Percentiles rank a stretch among this genome's conserved stretches.
Evolutionary conservation across 768 basidiomycete genomes (phyloP).

Genomic region (Sporobolomyces roseus): DNA sequence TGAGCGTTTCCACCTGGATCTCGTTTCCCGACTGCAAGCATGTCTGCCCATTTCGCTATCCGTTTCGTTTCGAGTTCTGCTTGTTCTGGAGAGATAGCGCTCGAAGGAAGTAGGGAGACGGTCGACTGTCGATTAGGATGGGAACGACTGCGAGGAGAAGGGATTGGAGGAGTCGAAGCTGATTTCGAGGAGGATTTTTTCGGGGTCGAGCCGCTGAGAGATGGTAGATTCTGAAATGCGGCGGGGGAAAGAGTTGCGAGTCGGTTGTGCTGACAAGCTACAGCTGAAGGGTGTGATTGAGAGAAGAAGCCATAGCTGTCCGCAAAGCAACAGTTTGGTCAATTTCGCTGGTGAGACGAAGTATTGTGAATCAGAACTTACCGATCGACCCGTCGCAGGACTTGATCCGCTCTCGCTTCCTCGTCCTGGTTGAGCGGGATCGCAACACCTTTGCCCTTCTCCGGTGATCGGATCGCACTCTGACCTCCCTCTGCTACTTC

Average conservation of each 20-base stretch:
- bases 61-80: constrained; percentile 63
- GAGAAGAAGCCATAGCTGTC: constrained; percentile 87
- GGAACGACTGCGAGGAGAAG: constrained; percentile 47
- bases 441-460: constrained; percentile 49
- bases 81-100: constrained; percentile 48
- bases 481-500: constrained; percentile 51
- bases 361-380: neutral
- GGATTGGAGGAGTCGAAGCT: constrained; percentile 49
- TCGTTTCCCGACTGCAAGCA: constrained; percentile 63
- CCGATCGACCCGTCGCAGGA: constrained; percentile 69
- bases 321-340: neutral
- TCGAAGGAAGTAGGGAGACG: constrained; percentile 48
- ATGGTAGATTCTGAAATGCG: constrained; percentile 60
- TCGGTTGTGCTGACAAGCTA: constrained; percentile 62
- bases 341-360: too few species aligned
- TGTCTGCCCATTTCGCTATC: constrained; percentile 90
- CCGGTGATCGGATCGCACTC: constrained; percentile 41
- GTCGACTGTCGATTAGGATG: constrained; percentile 34
- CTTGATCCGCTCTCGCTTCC: constrained; percentile 65
- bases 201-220: constrained; percentile 50
- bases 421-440: constrained; percentile 58
- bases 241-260: constrained; percentile 65
- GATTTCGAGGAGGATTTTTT: constrained; percentile 8
- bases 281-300: constrained; percentile 55
- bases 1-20: constrained; percentile 78